These are phyloP conservation scores for Ilyonectria destructans DNA, from an alignment of 2,329 filamentous ascomycete species.

Conservation along the genomic window DNA sequence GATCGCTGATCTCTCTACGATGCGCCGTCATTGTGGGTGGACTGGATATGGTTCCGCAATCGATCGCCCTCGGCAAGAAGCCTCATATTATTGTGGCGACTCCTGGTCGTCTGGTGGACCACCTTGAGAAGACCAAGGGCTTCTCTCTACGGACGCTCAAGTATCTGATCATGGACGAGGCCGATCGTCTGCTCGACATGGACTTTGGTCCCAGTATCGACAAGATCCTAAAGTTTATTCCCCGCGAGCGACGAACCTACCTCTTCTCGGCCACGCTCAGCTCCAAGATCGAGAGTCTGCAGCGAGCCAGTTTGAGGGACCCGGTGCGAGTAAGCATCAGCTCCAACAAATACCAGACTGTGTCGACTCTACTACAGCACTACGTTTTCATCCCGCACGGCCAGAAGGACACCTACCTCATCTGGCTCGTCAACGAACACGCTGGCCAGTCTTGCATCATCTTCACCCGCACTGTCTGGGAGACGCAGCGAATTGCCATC, in stretches of 20 bases:
- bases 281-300: constrained; percentile 92
- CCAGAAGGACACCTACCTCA: constrained; percentile 91
- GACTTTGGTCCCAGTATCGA: constrained; percentile 95
- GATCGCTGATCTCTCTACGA: constrained; percentile 89
- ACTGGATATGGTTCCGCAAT: constrained; percentile 94
- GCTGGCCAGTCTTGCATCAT: constrained; percentile 90
- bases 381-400: constrained; percentile 90
- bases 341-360: constrained; percentile 90
- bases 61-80: constrained; percentile 94
- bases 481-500: constrained; percentile 89
- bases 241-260: constrained; percentile 83
- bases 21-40: constrained; percentile 92
- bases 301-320: constrained; percentile 89
- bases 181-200: constrained; percentile 91
- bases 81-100: constrained; percentile 96
- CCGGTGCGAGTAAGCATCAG: constrained; percentile 88
- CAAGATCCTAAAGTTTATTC: constrained; percentile 92
- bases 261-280: constrained; percentile 97
- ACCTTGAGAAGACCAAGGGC: constrained; percentile 96
- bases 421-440: constrained; percentile 89
- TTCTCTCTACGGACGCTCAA: constrained; percentile 88
- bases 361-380: constrained; percentile 88
- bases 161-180: constrained; percentile 96
- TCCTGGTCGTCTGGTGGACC: constrained; percentile 89
- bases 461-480: constrained; percentile 93